phyloP scores from a whole-genome alignment of 192 early-diverging fungal genomes.

The Backusella psychrophila region DNA sequence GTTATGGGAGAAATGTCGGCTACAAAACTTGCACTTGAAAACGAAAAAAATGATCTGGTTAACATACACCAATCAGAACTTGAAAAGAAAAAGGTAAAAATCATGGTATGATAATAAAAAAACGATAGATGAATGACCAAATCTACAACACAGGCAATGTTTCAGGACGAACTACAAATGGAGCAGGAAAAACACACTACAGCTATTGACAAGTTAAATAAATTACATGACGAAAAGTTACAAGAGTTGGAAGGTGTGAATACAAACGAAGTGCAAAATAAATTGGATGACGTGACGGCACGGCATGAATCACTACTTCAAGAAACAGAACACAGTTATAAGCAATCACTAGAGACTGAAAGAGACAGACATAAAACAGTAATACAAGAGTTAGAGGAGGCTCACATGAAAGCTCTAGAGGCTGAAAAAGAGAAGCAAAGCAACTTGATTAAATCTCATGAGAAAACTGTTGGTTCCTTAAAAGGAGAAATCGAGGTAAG shows the following conservation, averaged over 20 bases:
- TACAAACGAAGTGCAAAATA: neutral
- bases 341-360: neutral
- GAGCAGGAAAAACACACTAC: neutral
- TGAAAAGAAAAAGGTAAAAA: neutral
- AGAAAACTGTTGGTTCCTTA: neutral
- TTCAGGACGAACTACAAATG: neutral
- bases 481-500: constrained; percentile 3
- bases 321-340: neutral
- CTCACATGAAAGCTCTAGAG: neutral
- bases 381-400: neutral
- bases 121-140: neutral
- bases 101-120: neutral
- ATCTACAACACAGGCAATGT: neutral
- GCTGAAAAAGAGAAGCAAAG: neutral
- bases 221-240: neutral
- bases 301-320: neutral
- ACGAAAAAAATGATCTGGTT: neutral
- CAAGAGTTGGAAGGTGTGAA: neutral
- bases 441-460: neutral
- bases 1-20: neutral
- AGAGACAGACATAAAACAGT: neutral
- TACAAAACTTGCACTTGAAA: neutral
- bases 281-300: neutral
- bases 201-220: neutral
- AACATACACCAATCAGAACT: neutral